Base-by-base conservation (phyloP, 805 yeast species). In the Barnettozyma vustinii region DNA sequence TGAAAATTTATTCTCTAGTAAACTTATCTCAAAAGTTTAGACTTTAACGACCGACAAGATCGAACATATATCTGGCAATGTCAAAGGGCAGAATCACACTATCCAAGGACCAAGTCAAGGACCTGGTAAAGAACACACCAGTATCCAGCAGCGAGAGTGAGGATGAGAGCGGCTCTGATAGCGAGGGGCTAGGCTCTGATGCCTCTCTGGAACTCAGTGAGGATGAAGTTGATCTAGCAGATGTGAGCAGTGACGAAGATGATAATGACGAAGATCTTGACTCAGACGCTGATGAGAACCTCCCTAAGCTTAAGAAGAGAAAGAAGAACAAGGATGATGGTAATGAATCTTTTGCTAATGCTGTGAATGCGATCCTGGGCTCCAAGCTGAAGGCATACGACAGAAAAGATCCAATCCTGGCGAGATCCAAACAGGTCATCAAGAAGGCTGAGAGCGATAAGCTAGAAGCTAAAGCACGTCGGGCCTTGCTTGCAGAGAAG, bases 341-440 rank as follows among this genome's bases (percentile, higher is more conserved):
- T n/a, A 76, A 88, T 1, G 83, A 74, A 40, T 74, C 81, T 2
- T 92, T 94, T 61, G 87, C 96, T 18, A 75, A 69, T 47, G 98
- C 98, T 0, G 80, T 94, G 61, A 80, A 72, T 56, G 94, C 96
- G 15, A 85, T 92, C 58, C 69, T 92, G 45, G 86, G 85, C 5
- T 88, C 98, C 1, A 83, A 81, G 59, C 73, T 92, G 56, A 94
- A 94, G 64, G 95, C 96, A 0, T 86, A 92, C 59, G 89, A 86
- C 61, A 76, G 97, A 61, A 77, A 77, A 41, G 96, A 91, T 64
- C 99, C 99, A 3, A 87, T 92, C 48, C 75, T 92, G 68, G 91
- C 92, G 8, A 81, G 98, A 68, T 86, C 87, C 60, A 86, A 84
- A 56, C 73, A 76, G 39, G 77, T 83, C 0, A 52, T 82, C 45